phyloP scores from a whole-genome alignment of 768 basidiomycete genomes.

The Pleurotus eryngii region DNA sequence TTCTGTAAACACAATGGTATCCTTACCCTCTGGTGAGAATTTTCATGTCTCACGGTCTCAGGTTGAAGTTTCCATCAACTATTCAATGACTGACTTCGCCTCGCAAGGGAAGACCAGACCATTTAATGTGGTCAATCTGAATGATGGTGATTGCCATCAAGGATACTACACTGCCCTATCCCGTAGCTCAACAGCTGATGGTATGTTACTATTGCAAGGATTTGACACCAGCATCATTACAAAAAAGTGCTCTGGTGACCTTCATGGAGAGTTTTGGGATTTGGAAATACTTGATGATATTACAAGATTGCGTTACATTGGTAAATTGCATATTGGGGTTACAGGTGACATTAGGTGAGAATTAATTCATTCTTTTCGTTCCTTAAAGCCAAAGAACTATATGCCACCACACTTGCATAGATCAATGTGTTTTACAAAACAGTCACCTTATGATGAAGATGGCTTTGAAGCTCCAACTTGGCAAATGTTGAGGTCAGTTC shows the following conservation, averaged over 20 bases:
- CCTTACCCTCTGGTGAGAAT: constrained; percentile 11
- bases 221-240: constrained; percentile 21
- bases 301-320: constrained; percentile 13
- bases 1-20: constrained; percentile 4
- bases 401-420: background rate
- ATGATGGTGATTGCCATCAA: constrained; percentile 12
- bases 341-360: background rate
- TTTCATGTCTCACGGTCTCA: constrained; percentile 15
- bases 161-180: constrained; percentile 16
- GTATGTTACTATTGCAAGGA: constrained; percentile 27
- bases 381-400: constrained; percentile 3
- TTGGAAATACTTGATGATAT: constrained; percentile 19
- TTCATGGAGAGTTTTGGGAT: constrained; percentile 19
- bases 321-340: background rate
- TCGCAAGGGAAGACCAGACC: constrained; percentile 18
- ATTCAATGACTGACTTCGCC: constrained; percentile 20
- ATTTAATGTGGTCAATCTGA: constrained; percentile 26
- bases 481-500: background rate
- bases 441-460: background rate
- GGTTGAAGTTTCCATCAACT: constrained; percentile 14
- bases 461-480: background rate
- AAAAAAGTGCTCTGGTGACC: constrained; percentile 13
- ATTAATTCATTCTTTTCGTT: constrained; percentile 1
- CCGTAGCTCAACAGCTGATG: constrained; percentile 15
- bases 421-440: background rate